phyloP scores from a whole-genome alignment of 192 early-diverging fungal genomes.

The Endogone sp. region DNA sequence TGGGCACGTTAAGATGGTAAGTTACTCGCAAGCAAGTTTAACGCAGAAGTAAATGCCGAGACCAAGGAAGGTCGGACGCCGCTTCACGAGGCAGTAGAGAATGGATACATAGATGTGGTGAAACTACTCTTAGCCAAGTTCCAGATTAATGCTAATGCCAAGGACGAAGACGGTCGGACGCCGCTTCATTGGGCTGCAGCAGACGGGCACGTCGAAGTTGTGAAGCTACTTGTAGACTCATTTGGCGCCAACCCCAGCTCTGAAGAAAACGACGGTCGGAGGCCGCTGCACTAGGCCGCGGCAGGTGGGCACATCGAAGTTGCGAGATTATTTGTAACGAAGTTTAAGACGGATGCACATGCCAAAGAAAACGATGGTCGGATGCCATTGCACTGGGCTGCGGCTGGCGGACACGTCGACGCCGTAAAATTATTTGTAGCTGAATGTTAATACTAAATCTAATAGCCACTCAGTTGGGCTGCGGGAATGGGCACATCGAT shows the following conservation, averaged over 20 bases:
- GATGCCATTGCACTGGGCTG: background rate
- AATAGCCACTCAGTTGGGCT: too few relatives aligned
- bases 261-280: background rate
- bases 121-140: background rate
- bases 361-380: background rate
- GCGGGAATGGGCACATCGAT: too few relatives aligned
- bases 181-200: background rate
- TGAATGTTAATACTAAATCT: too few relatives aligned
- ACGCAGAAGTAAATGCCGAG: constrained; percentile 52
- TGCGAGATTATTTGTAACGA: background rate
- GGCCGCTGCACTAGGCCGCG: background rate
- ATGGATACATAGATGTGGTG: background rate
- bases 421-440: background rate
- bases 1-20: background rate
- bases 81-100: constrained; percentile 14
- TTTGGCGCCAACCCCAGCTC: background rate
- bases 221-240: background rate
- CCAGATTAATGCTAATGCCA: background rate
- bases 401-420: background rate
- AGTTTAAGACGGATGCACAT: background rate
- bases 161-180: background rate
- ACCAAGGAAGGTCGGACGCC: constrained; percentile 65
- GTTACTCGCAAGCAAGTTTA: constrained; percentile 22
- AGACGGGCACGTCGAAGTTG: background rate
- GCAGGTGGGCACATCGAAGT: background rate